These are phyloP conservation scores for Pseudogymnoascus sp. DNA, from an alignment of 2,329 filamentous ascomycete genomes.

Conservation along the genomic window DNA sequence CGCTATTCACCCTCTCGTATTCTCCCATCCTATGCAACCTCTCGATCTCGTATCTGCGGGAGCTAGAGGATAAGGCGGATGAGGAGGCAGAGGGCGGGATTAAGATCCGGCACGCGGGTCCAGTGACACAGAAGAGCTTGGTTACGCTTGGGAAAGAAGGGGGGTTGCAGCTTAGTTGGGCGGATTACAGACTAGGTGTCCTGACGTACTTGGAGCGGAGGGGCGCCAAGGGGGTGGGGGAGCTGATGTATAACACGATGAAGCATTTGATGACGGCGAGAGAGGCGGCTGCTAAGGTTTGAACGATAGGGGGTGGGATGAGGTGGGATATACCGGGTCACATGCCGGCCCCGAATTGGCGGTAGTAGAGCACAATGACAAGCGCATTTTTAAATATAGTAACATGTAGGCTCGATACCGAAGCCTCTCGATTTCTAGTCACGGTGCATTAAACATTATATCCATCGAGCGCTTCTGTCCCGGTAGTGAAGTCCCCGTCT, in stretches of 20 bases:
- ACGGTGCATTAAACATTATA: constrained; percentile 8
- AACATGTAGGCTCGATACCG: not conserved
- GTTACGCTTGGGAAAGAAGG: constrained; percentile 55
- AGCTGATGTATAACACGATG: constrained; percentile 76
- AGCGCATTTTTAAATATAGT: not conserved
- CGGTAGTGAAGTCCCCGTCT: not conserved
- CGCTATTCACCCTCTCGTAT: constrained; percentile 52
- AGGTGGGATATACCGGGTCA: not conserved
- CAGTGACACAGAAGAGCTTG: constrained; percentile 63
- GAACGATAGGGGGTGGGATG: not conserved
- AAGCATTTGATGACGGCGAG: constrained; percentile 54
- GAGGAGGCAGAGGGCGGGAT: constrained; percentile 38
- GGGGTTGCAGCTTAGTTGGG: constrained; percentile 62
- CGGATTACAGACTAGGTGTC: constrained; percentile 68
- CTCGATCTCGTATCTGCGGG: constrained; percentile 48
- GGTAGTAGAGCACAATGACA: not conserved
- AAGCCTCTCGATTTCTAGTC: not conserved
- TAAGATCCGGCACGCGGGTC: constrained; percentile 52
- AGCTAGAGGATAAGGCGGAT: constrained; percentile 50
- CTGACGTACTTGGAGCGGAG: constrained; percentile 58
- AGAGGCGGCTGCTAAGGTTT: constrained; percentile 27
- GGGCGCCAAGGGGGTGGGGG: constrained; percentile 58
- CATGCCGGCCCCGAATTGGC: not conserved
- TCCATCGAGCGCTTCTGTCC: not conserved
- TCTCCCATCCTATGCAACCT: constrained; percentile 50